Base-by-base conservation (phyloP, 495 filamentous ascomycete genomes). In the Umbilicaria muhlenbergii region DNA sequence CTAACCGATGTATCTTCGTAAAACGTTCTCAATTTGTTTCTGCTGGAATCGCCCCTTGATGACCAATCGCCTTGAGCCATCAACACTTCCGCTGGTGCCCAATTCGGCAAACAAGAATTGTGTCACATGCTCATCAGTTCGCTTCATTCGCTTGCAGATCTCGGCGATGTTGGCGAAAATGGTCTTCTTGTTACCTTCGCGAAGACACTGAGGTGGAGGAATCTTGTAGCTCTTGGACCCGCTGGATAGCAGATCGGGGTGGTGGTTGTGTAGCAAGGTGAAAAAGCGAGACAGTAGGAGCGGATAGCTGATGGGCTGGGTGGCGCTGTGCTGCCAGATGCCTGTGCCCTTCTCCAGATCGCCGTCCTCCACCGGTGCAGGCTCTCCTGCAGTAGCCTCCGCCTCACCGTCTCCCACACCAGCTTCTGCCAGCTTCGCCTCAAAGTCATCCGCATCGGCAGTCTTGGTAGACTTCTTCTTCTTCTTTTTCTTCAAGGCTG, bases 161-260 rank as follows among this genome's bases (percentile, higher is more conserved):
- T 92, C 86, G 45, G 81, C 72, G 54, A 98, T 86, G 68, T 98
- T 98, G 64, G 91, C 91, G 59, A 95, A 98, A 55, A 96, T 93
- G 41, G 91, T 96, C 81, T 94, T 94, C 75, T 94, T 94, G 76
- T 96, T 96, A 60, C 91, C 91, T 85, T 98, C 92, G 67, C 92
- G 87, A 38, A 96, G 72, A 66, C 89, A 94, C 69, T 98, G 92
- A n/a, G 91, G 91, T 11, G 91, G 91, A 14, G 91, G 92, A 54
- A 98, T 98, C 74, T 95, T 95, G 73, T 98, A 98, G 56, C 82
- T 88, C 67, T 83, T 85, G 47, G 80, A 75, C 40, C 89, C 91
- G 62, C 76, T 79, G 15, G 82, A 81, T 13, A 87, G 76, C 44
- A 96, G 77, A 55, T 96, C 91, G 52, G 91, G 91, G 69, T 98